These are phyloP conservation scores for Alternaria metachromatica DNA, from an alignment of 2,329 filamentous ascomycete species.

Conservation along the genomic window DNA sequence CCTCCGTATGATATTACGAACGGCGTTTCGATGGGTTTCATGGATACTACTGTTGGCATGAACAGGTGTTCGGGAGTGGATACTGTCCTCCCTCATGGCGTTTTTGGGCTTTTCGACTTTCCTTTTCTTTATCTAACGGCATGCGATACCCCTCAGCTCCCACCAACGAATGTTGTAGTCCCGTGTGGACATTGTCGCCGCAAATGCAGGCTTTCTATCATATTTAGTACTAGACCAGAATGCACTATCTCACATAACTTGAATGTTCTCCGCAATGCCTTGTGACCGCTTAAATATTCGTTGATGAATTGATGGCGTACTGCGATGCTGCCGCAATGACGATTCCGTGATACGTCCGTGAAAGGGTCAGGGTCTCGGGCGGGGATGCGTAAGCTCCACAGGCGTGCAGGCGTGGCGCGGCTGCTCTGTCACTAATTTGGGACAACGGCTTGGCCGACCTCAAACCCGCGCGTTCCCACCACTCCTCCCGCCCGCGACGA, in stretches of 20 bases:
- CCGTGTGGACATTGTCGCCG: conserved; percentile 15
- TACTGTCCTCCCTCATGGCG: conserved; percentile 21
- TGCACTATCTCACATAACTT: conserved; percentile 1
- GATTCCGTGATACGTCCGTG: background rate
- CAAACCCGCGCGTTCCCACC: conserved; percentile 30
- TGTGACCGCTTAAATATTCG: background rate
- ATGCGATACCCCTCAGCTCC: conserved; percentile 22
- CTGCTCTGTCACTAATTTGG: conserved; percentile 31
- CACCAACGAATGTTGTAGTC: conserved; percentile 16
- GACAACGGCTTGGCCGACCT: conserved; percentile 26
- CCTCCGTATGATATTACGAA: conserved; percentile 36
- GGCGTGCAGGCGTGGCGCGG: conserved; percentile 29
- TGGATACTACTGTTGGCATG: conserved; percentile 27
- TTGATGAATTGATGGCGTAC: background rate
- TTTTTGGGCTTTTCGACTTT: conserved; percentile 8
- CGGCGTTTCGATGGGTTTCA: conserved; percentile 29
- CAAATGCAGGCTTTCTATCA: conserved; percentile 10
- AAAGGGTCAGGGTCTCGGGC: conserved; percentile 24
- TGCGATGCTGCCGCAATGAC: background rate
- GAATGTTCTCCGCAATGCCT: background rate
- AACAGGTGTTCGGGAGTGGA: conserved; percentile 21
- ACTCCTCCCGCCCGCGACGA: conserved; percentile 10
- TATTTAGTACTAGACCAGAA: conserved; percentile 20
- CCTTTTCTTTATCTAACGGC: conserved; percentile 4
- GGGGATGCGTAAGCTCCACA: conserved; percentile 22